Percentiles rank a stretch among this genome's conserved stretches.
Conservation (phyloP, 2,329 filamentous ascomycete species). For the Colletotrichum trifolii region DNA sequence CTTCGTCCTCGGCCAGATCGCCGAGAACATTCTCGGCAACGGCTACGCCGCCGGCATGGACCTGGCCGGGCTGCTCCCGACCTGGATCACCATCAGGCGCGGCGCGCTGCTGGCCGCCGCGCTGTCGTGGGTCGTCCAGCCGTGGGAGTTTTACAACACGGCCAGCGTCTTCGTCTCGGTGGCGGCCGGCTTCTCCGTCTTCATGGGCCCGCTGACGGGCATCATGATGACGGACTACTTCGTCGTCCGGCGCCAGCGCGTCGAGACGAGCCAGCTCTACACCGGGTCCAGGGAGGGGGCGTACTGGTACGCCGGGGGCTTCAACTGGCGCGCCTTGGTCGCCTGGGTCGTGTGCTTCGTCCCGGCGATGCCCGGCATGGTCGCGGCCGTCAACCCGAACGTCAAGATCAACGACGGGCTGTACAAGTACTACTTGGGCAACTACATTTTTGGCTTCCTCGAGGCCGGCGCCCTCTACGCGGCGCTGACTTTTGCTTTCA, state of each 20-base stretch:
- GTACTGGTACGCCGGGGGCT: slow-evolving; percentile 50
- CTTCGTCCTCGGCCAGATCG: slow-evolving; percentile 44
- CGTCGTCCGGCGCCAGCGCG: slow-evolving; percentile 46
- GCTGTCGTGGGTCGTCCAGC: slow-evolving; percentile 42
- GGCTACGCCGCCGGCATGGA: slow-evolving; percentile 45
- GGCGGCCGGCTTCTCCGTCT: slow-evolving; percentile 43
- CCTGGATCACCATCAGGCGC: slow-evolving; percentile 43
- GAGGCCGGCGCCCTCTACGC: slow-evolving; percentile 33
- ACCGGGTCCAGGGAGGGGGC: slow-evolving; percentile 44
- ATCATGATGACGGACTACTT: slow-evolving; percentile 46
- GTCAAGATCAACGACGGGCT: slow-evolving; percentile 34
- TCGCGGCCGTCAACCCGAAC: slow-evolving; percentile 38
- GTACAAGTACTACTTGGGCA: slow-evolving; percentile 40
- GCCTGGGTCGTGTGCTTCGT: slow-evolving; percentile 47
- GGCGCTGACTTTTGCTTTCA: slow-evolving; percentile 28
- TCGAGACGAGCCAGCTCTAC: slow-evolving; percentile 53
- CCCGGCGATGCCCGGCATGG: slow-evolving; percentile 43
- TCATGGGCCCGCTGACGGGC: slow-evolving; percentile 44
- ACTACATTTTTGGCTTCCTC: slow-evolving; percentile 37
- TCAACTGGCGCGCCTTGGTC: slow-evolving; percentile 48
- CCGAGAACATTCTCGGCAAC: slow-evolving; percentile 45
- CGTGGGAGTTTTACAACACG: slow-evolving; percentile 45
- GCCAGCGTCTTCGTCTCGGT: slow-evolving; percentile 43
- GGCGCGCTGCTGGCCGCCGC: slow-evolving; percentile 42
- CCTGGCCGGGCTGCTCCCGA: slow-evolving; percentile 42